Percentiles rank a stretch among this genome's conserved stretches.
These are phyloP conservation scores for Capsicum chinense DNA, from an alignment of 257 asterid species.

Conservation along the genomic window DNA sequence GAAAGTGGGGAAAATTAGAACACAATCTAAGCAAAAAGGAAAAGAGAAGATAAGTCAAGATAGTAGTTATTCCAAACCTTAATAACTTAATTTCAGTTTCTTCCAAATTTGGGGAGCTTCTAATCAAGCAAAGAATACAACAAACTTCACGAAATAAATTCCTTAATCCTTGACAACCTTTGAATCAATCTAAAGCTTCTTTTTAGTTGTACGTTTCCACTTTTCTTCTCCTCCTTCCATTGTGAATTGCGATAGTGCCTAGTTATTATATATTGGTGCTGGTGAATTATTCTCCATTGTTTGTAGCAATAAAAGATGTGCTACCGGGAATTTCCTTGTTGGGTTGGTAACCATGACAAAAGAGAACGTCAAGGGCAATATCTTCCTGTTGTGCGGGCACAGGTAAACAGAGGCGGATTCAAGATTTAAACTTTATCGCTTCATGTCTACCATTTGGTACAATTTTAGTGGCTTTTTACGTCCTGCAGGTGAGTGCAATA, in stretches of 20 bases:
- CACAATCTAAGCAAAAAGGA: neutral
- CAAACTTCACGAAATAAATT: neutral
- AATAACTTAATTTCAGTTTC: slow-evolving; percentile 3
- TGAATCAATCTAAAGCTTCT: slow-evolving; percentile 27
- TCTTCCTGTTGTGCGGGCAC: neutral
- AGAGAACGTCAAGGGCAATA: neutral
- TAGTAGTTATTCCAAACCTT: slow-evolving; percentile 3
- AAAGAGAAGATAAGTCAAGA: neutral
- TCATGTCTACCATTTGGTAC: neutral
- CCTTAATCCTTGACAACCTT: neutral
- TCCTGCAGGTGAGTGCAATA: neutral
- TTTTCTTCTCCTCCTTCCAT: neutral
- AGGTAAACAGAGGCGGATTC: neutral
- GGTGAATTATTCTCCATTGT: neutral
- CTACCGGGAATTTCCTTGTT: slow-evolving; percentile 27
- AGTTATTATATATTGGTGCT: slow-evolving; percentile 7
- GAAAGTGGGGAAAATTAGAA: neutral
- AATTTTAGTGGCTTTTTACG: neutral
- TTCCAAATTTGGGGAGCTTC: slow-evolving; percentile 14
- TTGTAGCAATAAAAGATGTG: slow-evolving; percentile 37
- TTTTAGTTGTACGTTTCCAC: neutral
- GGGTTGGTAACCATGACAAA: neutral
- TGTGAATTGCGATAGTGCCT: neutral
- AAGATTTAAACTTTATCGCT: neutral
- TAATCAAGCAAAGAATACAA: slow-evolving; percentile 22